These are phyloP conservation scores for Rhodotorula kratochvilovae DNA, from an alignment of 768 basidiomycete species.

Conservation along the genomic window DNA sequence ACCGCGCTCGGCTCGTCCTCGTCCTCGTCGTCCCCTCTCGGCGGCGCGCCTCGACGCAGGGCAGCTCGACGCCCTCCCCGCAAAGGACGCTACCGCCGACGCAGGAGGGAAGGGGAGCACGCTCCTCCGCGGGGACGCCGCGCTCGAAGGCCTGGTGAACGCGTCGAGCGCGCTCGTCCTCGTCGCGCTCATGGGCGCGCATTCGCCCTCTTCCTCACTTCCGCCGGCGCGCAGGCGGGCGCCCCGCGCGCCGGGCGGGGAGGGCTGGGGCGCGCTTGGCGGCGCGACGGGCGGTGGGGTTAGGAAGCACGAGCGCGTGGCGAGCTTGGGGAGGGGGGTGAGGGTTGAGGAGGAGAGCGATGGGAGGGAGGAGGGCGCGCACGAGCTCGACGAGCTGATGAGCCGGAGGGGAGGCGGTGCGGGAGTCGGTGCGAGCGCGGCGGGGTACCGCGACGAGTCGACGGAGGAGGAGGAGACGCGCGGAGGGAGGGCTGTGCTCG, in stretches of 20 bases:
- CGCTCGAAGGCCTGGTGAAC: conserved; percentile 35
- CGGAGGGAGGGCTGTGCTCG: background rate
- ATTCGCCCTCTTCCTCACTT: conserved; percentile 14
- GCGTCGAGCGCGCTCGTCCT: conserved; percentile 34
- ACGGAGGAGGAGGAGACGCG: background rate
- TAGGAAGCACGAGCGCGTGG: conserved; percentile 11
- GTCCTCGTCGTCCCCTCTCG: background rate
- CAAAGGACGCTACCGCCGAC: no score
- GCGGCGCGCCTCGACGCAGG: background rate
- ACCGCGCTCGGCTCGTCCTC: conserved; percentile 22
- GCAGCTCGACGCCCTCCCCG: background rate
- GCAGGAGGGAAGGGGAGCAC: background rate
- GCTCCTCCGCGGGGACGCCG: background rate
- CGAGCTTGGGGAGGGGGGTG: conserved; percentile 1
- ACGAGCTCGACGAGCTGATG: conserved; percentile 37
- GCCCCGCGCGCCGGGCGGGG: background rate
- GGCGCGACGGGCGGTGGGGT: background rate
- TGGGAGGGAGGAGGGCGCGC: background rate
- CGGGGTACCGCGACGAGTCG: conserved; percentile 6
- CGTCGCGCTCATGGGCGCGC: conserved; percentile 29
- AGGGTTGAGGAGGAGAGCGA: background rate
- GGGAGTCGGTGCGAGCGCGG: background rate
- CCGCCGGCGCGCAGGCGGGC: conserved; percentile 4
- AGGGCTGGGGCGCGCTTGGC: conserved; percentile 2
- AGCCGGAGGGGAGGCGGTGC: background rate